Evolutionary conservation across 805 yeast species (phyloP), one percentile per base, ranked within the genome.

Genomic region (Sugiyamaella qingdaonensis): DNA sequence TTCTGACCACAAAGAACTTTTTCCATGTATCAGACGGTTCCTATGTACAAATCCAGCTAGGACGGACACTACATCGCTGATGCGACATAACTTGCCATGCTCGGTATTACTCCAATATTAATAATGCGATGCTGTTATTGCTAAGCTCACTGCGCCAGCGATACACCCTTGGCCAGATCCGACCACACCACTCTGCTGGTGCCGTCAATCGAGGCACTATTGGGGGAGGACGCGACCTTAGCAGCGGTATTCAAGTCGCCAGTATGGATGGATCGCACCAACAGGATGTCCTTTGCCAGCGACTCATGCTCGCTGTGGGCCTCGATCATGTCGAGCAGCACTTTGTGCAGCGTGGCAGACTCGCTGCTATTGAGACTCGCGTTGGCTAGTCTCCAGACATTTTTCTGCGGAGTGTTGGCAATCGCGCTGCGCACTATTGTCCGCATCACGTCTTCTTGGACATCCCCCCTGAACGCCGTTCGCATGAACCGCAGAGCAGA

Each of bases 361-460:
- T 61, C 64, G 8, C 13, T 11, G 13, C 33, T 44, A 8, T 54
- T 49, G 2, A 61, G 46, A 2, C 61, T 54, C 35, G 54, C 37
- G 32, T 54, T 61, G 14, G 62, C 57, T 19, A 61, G 52, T n/a
- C 64, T 45, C 55, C 58, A 57, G n/a, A 58, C 31, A 42, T 58
- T 47, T 18, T 36, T 29, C 48, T 35, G 44, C n/a, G 41, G 35
- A 32, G 50, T 45, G 39, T 42, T 43, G 8, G 49, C 48, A 10
- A 50, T 29, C 11, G 61, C 50, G 45, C 39, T 32, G 13, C 43
- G 31, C 11, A 55, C 54, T 14, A 60, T 43, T n/a, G 54, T 34
- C 1, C 16, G 24, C 27, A 60, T 43, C 7, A 54, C 43, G 2
- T 21, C 46, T 18, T 31, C 42, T 32, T 47, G 51, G 31, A 35